These are phyloP conservation scores for Porcisia deanei DNA, from an alignment of 208 protist species.

Conservation along the genomic window DNA sequence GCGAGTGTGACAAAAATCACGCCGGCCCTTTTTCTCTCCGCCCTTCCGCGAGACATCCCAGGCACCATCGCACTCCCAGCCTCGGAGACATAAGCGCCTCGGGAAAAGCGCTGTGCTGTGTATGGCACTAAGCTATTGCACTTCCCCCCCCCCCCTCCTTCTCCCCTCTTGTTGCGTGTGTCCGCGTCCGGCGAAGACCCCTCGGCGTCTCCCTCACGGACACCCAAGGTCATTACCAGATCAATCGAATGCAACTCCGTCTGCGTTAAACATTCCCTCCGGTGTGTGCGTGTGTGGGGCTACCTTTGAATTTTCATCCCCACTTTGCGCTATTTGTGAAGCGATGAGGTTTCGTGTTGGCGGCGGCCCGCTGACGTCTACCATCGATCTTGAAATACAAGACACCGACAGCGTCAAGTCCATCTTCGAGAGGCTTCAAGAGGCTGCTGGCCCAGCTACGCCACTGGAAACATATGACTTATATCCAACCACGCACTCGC, in stretches of 20 bases:
- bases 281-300: not conserved
- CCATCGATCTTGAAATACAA: constrained; percentile 44
- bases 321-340: not conserved
- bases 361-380: constrained; percentile 38
- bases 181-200: no score
- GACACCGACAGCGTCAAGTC: constrained; percentile 45
- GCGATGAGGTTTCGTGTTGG: constrained; percentile 62
- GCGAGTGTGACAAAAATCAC: no score
- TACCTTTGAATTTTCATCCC: not conserved
- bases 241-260: not conserved
- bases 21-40: no score
- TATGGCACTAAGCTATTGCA: not conserved
- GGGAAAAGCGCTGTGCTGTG: no score
- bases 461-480: constrained; percentile 41
- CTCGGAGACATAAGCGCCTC: no score
- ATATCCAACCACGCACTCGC: constrained; percentile 8
- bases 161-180: no score
- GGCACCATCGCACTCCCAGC: no score
- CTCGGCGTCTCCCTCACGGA: no score
- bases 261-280: not conserved
- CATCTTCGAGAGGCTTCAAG: constrained; percentile 55
- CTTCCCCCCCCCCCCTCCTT: no score
- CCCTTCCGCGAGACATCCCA: no score
- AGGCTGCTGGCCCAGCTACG: constrained; percentile 38
- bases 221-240: no score